Percentiles rank a stretch among this genome's conserved stretches.
Evolutionary conservation across 2,329 filamentous ascomycete species (phyloP).

Genomic region (Colletotrichum spaethianum): DNA sequence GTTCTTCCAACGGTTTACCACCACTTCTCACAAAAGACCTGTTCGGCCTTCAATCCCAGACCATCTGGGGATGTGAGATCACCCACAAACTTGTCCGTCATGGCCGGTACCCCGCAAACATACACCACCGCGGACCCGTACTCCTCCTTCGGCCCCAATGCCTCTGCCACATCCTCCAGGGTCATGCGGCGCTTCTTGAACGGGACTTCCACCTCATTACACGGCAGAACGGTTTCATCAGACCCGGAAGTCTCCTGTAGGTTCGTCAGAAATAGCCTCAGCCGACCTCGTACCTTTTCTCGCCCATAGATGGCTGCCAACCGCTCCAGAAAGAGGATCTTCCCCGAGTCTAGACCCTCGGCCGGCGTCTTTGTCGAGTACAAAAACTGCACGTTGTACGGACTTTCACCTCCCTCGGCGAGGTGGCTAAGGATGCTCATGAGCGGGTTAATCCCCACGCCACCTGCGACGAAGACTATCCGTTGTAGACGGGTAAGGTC

Average conservation of each 20-base stretch:
- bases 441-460: constrained; percentile 86
- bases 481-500: constrained; percentile 63
- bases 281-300: constrained; percentile 54
- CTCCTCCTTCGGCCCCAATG: constrained; percentile 52
- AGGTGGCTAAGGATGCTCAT: constrained; percentile 80
- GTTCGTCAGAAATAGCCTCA: constrained; percentile 65
- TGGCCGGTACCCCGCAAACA: constrained; percentile 76
- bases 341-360: constrained; percentile 45
- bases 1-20: constrained; percentile 47
- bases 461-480: constrained; percentile 83
- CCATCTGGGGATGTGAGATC: constrained; percentile 54
- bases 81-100: constrained; percentile 77
- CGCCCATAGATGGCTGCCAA: constrained; percentile 58
- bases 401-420: constrained; percentile 53
- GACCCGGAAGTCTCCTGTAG: background rate
- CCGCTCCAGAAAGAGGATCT: constrained; percentile 67
- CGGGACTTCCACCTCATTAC: constrained; percentile 46
- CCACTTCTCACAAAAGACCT: constrained; percentile 56
- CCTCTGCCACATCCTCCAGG: constrained; percentile 57
- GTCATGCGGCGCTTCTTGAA: constrained; percentile 59
- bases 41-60: constrained; percentile 45
- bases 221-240: background rate
- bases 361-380: constrained; percentile 68
- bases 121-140: constrained; percentile 68
- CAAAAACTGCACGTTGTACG: constrained; percentile 68